These are phyloP conservation scores for Paramecium sexaurelia DNA, from an alignment of 73 alveolate genomes.

Conservation along the genomic window DNA sequence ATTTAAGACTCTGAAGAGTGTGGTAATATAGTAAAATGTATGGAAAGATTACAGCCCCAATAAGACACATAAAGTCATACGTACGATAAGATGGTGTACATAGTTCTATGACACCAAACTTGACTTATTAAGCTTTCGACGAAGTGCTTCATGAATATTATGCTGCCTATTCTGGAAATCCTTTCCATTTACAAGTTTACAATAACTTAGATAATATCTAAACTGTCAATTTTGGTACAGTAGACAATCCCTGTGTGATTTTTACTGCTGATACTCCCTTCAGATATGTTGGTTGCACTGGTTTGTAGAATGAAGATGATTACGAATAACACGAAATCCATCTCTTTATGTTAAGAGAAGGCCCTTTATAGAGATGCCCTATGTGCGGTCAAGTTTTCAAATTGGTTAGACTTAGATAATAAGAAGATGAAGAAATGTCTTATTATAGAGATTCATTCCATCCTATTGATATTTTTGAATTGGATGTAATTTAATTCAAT, in stretches of 20 bases:
- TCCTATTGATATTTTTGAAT: conserved; percentile 76
- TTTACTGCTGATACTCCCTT: conserved; percentile 81
- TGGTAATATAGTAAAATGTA: background rate
- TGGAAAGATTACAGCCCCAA: conserved; percentile 9
- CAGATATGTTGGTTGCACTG: conserved; percentile 89
- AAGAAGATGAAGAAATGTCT: conserved; percentile 79
- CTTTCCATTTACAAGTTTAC: conserved; percentile 69
- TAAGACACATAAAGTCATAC: background rate
- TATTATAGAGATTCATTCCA: conserved; percentile 84
- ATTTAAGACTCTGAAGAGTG: conserved; percentile 7
- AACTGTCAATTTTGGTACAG: conserved; percentile 84
- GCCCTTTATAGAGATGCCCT: conserved; percentile 90
- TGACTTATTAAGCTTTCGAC: conserved; percentile 71
- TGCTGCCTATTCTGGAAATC: conserved; percentile 70
- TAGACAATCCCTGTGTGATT: conserved; percentile 89
- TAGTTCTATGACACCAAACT: background rate
- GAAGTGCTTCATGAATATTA: conserved; percentile 74
- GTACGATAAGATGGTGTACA: conserved; percentile 11
- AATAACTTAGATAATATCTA: conserved; percentile 66
- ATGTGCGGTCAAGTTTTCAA: conserved; percentile 90
- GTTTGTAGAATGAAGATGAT: conserved; percentile 90
- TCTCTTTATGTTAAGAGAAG: conserved; percentile 86
- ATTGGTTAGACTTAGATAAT: conserved; percentile 85
- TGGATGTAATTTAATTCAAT: conserved; percentile 70
- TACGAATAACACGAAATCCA: conserved; percentile 85